These are phyloP conservation scores for Naganishia vaughanmartiniae DNA, from an alignment of 768 basidiomycete genomes.

Conservation along the genomic window DNA sequence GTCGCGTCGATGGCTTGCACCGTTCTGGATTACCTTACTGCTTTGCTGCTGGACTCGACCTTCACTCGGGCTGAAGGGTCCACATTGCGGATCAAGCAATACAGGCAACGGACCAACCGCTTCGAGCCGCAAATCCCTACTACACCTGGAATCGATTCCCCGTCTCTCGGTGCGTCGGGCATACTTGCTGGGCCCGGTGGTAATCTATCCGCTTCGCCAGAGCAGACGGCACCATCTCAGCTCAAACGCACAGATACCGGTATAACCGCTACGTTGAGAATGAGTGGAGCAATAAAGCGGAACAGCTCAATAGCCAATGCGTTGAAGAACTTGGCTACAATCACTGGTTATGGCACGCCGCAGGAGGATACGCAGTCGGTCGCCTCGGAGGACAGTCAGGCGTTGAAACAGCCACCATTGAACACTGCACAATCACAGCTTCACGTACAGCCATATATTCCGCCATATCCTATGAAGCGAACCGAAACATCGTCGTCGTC, in stretches of 20 bases:
- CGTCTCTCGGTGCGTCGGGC: slow-evolving; percentile 28
- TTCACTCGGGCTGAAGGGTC: slow-evolving; percentile 72
- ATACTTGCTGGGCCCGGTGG: neutral
- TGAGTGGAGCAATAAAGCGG: slow-evolving; percentile 38
- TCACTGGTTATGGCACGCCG: slow-evolving; percentile 42
- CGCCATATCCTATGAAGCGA: slow-evolving; percentile 31
- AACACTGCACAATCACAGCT: slow-evolving; percentile 16
- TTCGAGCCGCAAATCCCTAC: slow-evolving; percentile 31
- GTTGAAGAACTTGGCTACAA: slow-evolving; percentile 44
- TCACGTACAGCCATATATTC: slow-evolving; percentile 31
- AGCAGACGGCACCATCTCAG: slow-evolving; percentile 22
- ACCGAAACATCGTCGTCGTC: slow-evolving; percentile 17
- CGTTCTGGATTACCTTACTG: slow-evolving; percentile 86
- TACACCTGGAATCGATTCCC: slow-evolving; percentile 26
- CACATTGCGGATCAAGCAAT: slow-evolving; percentile 55
- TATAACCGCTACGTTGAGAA: slow-evolving; percentile 29
- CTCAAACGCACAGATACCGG: slow-evolving; percentile 42
- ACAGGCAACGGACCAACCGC: slow-evolving; percentile 28
- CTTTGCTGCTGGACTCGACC: slow-evolving; percentile 81
- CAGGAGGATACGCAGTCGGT: slow-evolving; percentile 25
- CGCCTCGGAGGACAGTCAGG: slow-evolving; percentile 19
- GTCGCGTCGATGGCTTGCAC: slow-evolving; percentile 88
- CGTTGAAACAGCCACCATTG: slow-evolving; percentile 1
- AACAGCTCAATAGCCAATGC: slow-evolving; percentile 46
- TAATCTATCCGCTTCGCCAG: neutral